Evolutionary conservation across 2,329 filamentous ascomycete species (phyloP).

Genomic region (Aspergillus brunneoviolaceus): DNA sequence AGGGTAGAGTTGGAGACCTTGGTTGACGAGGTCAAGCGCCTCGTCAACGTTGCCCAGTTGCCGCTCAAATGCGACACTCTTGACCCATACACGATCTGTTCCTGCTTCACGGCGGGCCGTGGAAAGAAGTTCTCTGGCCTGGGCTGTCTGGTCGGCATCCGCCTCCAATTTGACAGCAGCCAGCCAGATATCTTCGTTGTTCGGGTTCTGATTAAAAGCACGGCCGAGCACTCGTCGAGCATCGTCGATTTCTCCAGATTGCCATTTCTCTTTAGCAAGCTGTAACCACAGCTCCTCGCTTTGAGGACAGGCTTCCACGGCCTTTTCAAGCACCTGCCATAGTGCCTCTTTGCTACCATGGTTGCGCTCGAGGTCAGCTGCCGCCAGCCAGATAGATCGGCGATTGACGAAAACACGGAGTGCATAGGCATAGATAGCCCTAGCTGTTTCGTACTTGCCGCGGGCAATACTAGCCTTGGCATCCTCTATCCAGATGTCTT

Average conservation of each 20-base stretch:
- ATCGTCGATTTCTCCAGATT: slow-evolving; percentile 81
- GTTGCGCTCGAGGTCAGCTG: slow-evolving; percentile 85
- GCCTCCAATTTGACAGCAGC: slow-evolving; percentile 95
- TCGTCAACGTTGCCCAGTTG: slow-evolving; percentile 76
- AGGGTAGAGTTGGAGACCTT: slow-evolving; percentile 84
- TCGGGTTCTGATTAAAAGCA: slow-evolving; percentile 91
- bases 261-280: slow-evolving; percentile 92
- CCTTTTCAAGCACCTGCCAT: slow-evolving; percentile 84
- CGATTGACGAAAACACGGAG: slow-evolving; percentile 86
- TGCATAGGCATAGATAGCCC: slow-evolving; percentile 90
- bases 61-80: slow-evolving; percentile 89
- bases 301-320: slow-evolving; percentile 87
- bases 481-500: slow-evolving; percentile 94
- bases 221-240: slow-evolving; percentile 80
- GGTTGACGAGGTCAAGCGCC: slow-evolving; percentile 81
- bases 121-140: slow-evolving; percentile 77
- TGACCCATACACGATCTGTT: slow-evolving; percentile 96
- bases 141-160: slow-evolving; percentile 77
- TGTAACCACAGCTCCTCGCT: slow-evolving; percentile 94
- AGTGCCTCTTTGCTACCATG: slow-evolving; percentile 82
- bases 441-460: slow-evolving; percentile 82
- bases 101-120: slow-evolving; percentile 84
- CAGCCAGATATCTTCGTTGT: slow-evolving; percentile 97
- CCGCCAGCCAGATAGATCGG: slow-evolving; percentile 84
- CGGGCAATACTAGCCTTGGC: slow-evolving; percentile 77